Evolutionary conservation across 2,329 filamentous ascomycete species (phyloP).

Genomic region (Exophiala lecanii-corni): DNA sequence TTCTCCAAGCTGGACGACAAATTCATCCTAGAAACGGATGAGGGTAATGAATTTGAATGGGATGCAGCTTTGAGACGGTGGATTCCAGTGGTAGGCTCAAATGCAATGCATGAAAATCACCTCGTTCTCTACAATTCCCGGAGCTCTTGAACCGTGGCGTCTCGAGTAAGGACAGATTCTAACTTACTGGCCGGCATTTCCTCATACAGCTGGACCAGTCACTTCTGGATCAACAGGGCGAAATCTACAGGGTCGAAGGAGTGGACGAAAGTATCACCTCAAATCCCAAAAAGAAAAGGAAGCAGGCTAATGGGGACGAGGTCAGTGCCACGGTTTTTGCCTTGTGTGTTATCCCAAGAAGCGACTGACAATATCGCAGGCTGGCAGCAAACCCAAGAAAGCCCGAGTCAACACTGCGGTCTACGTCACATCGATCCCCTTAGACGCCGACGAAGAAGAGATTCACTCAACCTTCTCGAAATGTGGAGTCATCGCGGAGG

Average conservation of each 20-base stretch:
- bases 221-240: slow-evolving; percentile 56
- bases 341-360: slow-evolving; percentile 40
- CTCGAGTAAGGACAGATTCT: slow-evolving; percentile 20
- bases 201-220: slow-evolving; percentile 53
- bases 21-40: slow-evolving; percentile 77
- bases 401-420: slow-evolving; percentile 74
- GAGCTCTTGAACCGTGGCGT: slow-evolving; percentile 15
- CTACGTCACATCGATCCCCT: slow-evolving; percentile 83
- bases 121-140: slow-evolving; percentile 11
- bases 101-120: slow-evolving; percentile 8
- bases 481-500: slow-evolving; percentile 87
- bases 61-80: slow-evolving; percentile 67
- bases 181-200: slow-evolving; percentile 18
- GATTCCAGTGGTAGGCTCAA: slow-evolving; percentile 57
- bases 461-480: slow-evolving; percentile 80
- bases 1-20: slow-evolving; percentile 79
- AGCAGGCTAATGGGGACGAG: slow-evolving; percentile 48
- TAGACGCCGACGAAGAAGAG: slow-evolving; percentile 73
- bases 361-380: slow-evolving; percentile 29
- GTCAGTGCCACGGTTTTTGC: slow-evolving; percentile 34
- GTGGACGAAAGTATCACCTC: slow-evolving; percentile 53
- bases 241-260: slow-evolving; percentile 56
- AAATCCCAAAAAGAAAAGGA: slow-evolving; percentile 51
- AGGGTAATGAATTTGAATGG: slow-evolving; percentile 82
- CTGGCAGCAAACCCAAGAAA: slow-evolving; percentile 33